Base-by-base conservation (phyloP, 257 asterid genomes). In the Misopates orontium region DNA sequence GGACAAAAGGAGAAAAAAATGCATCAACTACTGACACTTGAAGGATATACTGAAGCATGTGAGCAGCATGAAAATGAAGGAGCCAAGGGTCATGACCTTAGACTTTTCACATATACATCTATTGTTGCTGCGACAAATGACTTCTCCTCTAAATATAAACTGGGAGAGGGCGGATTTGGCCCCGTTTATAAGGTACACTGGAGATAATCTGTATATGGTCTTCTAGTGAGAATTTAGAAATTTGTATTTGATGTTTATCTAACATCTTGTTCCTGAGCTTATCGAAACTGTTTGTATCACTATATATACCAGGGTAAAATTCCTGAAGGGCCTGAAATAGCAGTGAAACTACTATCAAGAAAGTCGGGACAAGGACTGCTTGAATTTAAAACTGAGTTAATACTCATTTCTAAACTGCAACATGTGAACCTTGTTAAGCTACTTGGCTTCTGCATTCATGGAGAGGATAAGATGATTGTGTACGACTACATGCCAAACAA, bases 401-500 rank as follows among this genome's bases (percentile, higher is more conserved):
- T 73, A 40, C 85, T 87, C 12, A 76, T 88, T 41, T 80, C 87
- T 23, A 84, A 85, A 53, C 68, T 88, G 53, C 86, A 83, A 60
- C 94, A 85, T 66, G 82, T 79, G 13, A 83, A 88, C 67, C 84
- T 85, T 45, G 89, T 88, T 24, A 75, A 72, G 58, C 74, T 88
- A 24, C 15, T 75, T 0, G 93, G 93, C 4, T 83, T 77, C 13
- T 79, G 90, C 76, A 56, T 78, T 55, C 84, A 66, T 22, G 81
- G 69, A 61, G 83, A 83, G 11, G 90, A 85, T 45, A 85, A 76
- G 41, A 79, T 84, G 81, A 67, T 83, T 18, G 66, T 84, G 13
- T 87, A 83, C 24, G 89, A 87, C 39, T 87, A 75, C 55, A 77
- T 87, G 91, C 82, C 60, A 8, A 85, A 85, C 77, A 85, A 78